Evolutionary conservation across 108 stramenopile species (phyloP), one percentile per base, ranked within the genome.

Genomic region (Conticribra guillardii): DNA sequence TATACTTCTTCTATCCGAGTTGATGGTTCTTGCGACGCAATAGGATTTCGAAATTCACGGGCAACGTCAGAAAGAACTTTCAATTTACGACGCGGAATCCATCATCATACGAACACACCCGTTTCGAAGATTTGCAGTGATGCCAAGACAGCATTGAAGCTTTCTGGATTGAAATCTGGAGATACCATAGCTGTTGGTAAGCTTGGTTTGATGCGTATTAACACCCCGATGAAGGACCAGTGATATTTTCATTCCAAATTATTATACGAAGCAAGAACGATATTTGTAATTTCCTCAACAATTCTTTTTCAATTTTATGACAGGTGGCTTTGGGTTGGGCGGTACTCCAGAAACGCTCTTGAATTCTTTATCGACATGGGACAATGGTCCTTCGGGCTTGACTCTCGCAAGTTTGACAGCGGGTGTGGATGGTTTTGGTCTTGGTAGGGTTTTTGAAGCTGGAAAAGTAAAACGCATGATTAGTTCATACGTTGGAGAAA

Each of bases 401-500:
- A 95, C 90, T 2, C 85, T 93, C 21, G 94, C 88, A 17, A 84
- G 88, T 45, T 76, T 95, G 69, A 96, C 93, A 11, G 96, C 85
- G 11, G 95, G 96, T 9, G 82, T 87, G 22, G 96, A 96, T 67
- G 82, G 82, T 14, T 77, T 79, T 50, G 96, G 93, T 32, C 63
- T 96, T 8, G 94, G 96, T 24, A 76, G 69, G 34, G 60, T 97
- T 59, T 73, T 96, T 26, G 86, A 90, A 79, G 74, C 90, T 19
- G 81, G 82, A 33, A 92, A 92, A 59, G 89, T 97, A 21, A 92
- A 94, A 68, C 79, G 91, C 26, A 81, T 97, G 82, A 91, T 95
- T 34, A 79, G 82, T 24, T 75, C 74, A n/a, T 97, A 97, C 71
- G 95, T 97, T 11, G 97, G 95, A 51, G 95, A 97, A 79, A 97